These are phyloP conservation scores for Iris macrosiphon DNA, from an alignment of 106 monocot genomes.

Conservation along the genomic window DNA sequence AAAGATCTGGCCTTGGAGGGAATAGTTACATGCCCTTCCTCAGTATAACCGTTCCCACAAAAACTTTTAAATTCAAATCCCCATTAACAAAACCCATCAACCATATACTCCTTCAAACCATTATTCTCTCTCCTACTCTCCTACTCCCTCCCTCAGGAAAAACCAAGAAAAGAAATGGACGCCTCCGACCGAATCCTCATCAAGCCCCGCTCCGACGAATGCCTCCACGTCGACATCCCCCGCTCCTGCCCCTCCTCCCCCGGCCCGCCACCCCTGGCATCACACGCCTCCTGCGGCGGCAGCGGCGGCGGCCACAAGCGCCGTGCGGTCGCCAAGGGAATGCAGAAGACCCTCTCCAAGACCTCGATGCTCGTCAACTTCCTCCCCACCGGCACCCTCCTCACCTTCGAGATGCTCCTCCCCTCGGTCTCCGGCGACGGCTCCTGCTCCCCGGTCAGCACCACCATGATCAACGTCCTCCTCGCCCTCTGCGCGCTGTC, in stretches of 20 bases:
- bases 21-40: too few relatives aligned
- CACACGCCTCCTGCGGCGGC: background rate
- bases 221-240: constrained; percentile 1
- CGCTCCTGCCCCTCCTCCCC: constrained; percentile 25
- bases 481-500: constrained; percentile 59
- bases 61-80: too few relatives aligned
- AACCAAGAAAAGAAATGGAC: too few relatives aligned
- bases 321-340: constrained; percentile 45
- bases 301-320: constrained; percentile 15
- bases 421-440: constrained; percentile 73
- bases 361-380: constrained; percentile 90
- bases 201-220: background rate
- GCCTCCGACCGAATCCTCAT: too few relatives aligned
- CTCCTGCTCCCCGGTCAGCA: constrained; percentile 63
- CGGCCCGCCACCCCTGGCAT: background rate
- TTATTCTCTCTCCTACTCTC: background rate
- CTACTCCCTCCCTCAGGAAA: background rate
- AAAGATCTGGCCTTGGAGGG: too few relatives aligned
- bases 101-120: too few relatives aligned
- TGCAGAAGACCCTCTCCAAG: constrained; percentile 87
- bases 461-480: constrained; percentile 58
- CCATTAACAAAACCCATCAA: too few relatives aligned
- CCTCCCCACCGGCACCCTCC: constrained; percentile 91
- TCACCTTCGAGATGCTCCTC: constrained; percentile 92
- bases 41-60: too few relatives aligned